These are phyloP conservation scores for Backusella westeae DNA, from an alignment of 192 early-diverging fungal genomes.

Conservation along the genomic window DNA sequence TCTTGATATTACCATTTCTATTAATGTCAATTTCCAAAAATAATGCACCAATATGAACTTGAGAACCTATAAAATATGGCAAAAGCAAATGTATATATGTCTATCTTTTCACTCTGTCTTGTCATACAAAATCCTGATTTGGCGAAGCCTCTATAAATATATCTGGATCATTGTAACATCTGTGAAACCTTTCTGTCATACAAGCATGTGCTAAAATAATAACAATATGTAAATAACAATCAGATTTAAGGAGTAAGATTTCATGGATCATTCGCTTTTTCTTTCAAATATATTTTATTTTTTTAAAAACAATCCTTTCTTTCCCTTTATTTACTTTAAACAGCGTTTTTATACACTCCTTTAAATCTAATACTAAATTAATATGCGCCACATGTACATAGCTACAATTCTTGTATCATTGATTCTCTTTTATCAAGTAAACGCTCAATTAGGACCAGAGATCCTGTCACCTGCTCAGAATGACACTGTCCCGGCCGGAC, in stretches of 20 bases:
- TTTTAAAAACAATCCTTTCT: neutral
- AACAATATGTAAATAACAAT: neutral
- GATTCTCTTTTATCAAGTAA: neutral
- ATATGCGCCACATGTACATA: neutral
- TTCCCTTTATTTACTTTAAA: neutral
- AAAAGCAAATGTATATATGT: too few species aligned
- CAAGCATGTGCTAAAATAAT: neutral
- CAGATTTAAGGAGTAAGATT: neutral
- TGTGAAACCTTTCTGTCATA: neutral
- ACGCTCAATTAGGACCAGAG: slow-evolving; percentile 23
- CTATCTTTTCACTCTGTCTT: too few species aligned
- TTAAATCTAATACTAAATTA: neutral
- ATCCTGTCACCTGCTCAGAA: slow-evolving; percentile 25
- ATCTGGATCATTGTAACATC: neutral
- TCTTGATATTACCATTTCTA: too few species aligned
- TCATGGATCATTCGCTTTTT: neutral
- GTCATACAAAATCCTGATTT: neutral
- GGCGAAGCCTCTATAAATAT: neutral
- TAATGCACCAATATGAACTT: too few species aligned
- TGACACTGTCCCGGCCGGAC: slow-evolving; percentile 20
- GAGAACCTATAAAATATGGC: too few species aligned
- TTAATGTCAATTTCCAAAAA: too few species aligned
- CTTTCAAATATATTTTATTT: neutral
- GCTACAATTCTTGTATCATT: neutral
- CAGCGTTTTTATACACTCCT: neutral